A percentile compares a stretch with the other conserved stretches of the same genome.
Evolutionary conservation across 495 filamentous ascomycete genomes (phyloP).

Genomic region (Talaromyces liani): DNA sequence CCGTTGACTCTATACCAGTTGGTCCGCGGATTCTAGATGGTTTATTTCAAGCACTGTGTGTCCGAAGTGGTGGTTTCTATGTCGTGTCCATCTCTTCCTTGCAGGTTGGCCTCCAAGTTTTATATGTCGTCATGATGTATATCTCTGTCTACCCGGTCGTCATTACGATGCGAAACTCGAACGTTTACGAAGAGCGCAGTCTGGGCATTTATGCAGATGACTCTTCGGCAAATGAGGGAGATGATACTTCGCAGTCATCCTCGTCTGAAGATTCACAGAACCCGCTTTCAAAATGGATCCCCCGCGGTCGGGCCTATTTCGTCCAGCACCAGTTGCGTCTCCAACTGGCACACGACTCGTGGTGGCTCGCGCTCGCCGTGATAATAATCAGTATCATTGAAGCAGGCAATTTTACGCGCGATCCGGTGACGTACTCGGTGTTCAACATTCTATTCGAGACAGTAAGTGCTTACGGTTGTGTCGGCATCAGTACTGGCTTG

Average conservation of each 20-base stretch:
- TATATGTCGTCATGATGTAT: background rate
- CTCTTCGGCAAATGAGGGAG: background rate
- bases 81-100: background rate
- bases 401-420: background rate
- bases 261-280: background rate
- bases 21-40: background rate
- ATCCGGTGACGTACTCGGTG: background rate
- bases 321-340: background rate
- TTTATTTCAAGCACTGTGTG: background rate
- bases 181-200: background rate
- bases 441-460: background rate
- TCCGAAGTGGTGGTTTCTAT: background rate
- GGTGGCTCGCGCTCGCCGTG: background rate
- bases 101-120: background rate
- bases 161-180: background rate
- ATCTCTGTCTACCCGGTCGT: background rate
- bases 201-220: background rate
- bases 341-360: background rate
- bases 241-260: background rate
- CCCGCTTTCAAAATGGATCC: background rate
- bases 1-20: background rate
- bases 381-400: background rate
- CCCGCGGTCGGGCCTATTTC: background rate
- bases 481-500: background rate
- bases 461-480: background rate